Conservation (phyloP, 805 yeast genomes). For the Pichia membranifaciens region DNA sequence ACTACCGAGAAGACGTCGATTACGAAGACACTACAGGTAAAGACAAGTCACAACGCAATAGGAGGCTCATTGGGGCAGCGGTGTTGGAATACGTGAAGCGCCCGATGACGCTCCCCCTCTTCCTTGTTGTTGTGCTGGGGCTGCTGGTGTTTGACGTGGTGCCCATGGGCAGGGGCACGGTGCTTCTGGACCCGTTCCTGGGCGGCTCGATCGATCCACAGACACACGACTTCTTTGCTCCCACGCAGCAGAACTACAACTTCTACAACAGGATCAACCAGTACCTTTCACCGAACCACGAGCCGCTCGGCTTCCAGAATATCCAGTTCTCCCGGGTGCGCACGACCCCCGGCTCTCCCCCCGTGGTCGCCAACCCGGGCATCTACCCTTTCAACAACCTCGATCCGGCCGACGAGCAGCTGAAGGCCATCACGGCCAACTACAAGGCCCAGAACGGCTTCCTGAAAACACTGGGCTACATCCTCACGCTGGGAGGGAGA, state of each 20-base stretch:
- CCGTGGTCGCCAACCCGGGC: conserved; percentile 24
- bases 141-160: neutral
- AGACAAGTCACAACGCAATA: neutral
- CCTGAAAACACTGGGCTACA: neutral
- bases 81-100: neutral
- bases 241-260: neutral
- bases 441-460: neutral
- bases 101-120: neutral
- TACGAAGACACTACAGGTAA: neutral
- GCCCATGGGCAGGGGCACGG: neutral
- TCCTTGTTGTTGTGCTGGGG: neutral
- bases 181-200: neutral
- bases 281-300: conserved; percentile 21
- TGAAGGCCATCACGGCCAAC: neutral
- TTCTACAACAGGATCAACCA: conserved; percentile 23
- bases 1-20: no score
- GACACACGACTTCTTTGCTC: conserved; percentile 1
- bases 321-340: conserved; percentile 13
- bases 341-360: conserved; percentile 27
- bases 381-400: conserved; percentile 17
- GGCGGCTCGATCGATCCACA: neutral
- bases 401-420: neutral
- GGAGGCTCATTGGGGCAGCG: neutral
- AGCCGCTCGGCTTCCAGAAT: conserved; percentile 22
- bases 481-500: neutral